Conservation (phyloP, 305 asterid species). For the Andrographis paniculata region DNA sequence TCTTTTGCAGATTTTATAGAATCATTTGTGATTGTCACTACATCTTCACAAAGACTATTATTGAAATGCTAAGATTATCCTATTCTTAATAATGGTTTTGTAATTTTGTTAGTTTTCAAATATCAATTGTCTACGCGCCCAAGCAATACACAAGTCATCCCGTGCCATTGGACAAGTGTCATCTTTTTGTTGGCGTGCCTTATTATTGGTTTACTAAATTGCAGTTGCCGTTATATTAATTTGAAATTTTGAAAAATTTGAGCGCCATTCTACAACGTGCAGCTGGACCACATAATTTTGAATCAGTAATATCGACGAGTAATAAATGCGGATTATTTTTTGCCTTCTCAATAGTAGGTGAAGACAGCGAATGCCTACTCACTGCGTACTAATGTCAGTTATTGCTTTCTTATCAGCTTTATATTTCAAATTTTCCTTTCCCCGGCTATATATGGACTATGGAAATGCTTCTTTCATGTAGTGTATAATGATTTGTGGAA, state of each 20-base stretch:
- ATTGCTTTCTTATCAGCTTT: constrained; percentile 18
- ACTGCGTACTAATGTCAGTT: constrained; percentile 13
- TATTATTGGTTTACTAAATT: neutral
- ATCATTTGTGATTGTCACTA: too few relatives aligned
- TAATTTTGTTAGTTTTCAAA: too few relatives aligned
- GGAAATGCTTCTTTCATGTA: constrained; percentile 17
- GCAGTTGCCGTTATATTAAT: neutral
- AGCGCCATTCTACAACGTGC: too few relatives aligned
- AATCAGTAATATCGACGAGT: neutral
- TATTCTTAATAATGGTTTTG: neutral
- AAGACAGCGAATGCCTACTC: neutral
- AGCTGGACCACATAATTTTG: neutral
- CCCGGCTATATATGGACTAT: constrained; percentile 18
- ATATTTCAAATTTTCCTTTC: constrained; percentile 4
- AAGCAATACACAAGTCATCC: neutral
- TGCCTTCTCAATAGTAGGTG: neutral
- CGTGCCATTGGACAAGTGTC: neutral
- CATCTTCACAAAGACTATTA: too few relatives aligned
- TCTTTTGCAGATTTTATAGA: too few relatives aligned
- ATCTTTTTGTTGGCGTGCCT: neutral
- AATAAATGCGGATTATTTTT: constrained; percentile 12
- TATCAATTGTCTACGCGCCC: neutral
- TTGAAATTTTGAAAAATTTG: too few relatives aligned
- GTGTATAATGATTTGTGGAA: constrained; percentile 62
- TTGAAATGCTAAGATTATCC: neutral